Evolutionary conservation across 164 flowering plant species (phyloP), one percentile per base, ranked within the genome.

Genomic region (Warburgia ugandensis): DNA sequence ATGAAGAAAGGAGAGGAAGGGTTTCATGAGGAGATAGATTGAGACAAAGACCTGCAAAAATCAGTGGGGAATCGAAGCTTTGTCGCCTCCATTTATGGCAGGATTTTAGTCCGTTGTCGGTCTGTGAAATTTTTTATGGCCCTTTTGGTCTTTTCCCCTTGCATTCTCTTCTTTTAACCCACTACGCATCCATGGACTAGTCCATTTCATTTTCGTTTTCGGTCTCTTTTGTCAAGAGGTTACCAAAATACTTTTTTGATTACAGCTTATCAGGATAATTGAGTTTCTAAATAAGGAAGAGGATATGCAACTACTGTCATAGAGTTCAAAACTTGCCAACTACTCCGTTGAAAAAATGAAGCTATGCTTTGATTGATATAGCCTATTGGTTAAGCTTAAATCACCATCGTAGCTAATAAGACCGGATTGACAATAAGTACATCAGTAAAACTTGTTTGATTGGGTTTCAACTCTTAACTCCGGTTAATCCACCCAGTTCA

Each of bases 61-160:
- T 72, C 63, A 60, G 61, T 56, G 50, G 64, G 76, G 75, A 75
- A 77, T 77, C 81, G 45, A 74, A 73, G 59, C 25, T 59, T 56
- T 84, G 85, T 73, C 87, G 62, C 68, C 77, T 68, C 69, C 73
- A 72, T 64, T 73, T 69, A 69, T 67, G 76, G 74, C 76, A 73
- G 67, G 67, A 65, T 60, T 63, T 7, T 49, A 68, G 60, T 55
- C 60, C 22, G 37, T 61, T 78, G 82, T 78, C 79, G 77, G 80
- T 71, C 64, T 12, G 7, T 4, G 0, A 28, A 10, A 30, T 19
- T 17, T 30, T 10, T 6, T 1, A 31, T 6, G 38, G 38, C 39
- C 16, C 19, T 39, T 39, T 4, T 16, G 19, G 19, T 39, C 2
- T 19, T n/a, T 39, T 39, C n/a, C 14, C 23, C 23, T 27, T 11